These are phyloP conservation scores for Boletus insuetus DNA, from an alignment of 768 basidiomycete genomes.

Conservation along the genomic window DNA sequence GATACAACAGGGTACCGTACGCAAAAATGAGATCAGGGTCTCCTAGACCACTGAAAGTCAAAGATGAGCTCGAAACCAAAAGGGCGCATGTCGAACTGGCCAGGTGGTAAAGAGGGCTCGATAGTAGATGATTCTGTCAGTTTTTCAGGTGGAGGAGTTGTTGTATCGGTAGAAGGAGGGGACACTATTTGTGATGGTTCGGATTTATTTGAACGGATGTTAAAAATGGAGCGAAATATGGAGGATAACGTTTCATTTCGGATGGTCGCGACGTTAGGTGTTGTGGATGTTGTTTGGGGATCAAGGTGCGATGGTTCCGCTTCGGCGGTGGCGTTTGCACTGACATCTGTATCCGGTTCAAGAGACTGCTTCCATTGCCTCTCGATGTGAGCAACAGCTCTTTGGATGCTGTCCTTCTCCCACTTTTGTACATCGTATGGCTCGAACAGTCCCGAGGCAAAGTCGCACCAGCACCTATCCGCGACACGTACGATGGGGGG, in stretches of 20 bases:
- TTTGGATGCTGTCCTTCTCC: slow-evolving; percentile 65
- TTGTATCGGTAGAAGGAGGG: neutral
- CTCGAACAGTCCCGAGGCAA: slow-evolving; percentile 66
- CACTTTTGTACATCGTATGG: slow-evolving; percentile 75
- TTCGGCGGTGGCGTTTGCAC: slow-evolving; percentile 29
- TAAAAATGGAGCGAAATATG: slow-evolving; percentile 26
- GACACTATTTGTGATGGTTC: neutral
- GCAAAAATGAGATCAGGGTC: slow-evolving; percentile 13
- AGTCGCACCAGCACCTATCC: slow-evolving; percentile 87
- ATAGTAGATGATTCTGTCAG: slow-evolving; percentile 5
- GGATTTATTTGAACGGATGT: slow-evolving; percentile 5
- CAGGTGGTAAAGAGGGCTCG: slow-evolving; percentile 31
- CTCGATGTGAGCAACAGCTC: slow-evolving; percentile 38
- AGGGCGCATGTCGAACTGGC: slow-evolving; percentile 68
- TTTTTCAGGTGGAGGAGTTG: slow-evolving; percentile 2
- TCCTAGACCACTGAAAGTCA: slow-evolving; percentile 67
- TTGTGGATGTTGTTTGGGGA: slow-evolving; percentile 8
- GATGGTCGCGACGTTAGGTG: neutral
- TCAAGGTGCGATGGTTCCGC: slow-evolving; percentile 19
- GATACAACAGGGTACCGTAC: slow-evolving; percentile 21
- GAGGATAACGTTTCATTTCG: slow-evolving; percentile 22
- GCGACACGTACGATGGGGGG: slow-evolving; percentile 61
- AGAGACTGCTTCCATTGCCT: slow-evolving; percentile 23
- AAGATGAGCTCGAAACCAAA: slow-evolving; percentile 71
- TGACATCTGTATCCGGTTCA: slow-evolving; percentile 22